Base-by-base conservation (phyloP, 169 alveolate species). In the Plasmodium fragile region DNA sequence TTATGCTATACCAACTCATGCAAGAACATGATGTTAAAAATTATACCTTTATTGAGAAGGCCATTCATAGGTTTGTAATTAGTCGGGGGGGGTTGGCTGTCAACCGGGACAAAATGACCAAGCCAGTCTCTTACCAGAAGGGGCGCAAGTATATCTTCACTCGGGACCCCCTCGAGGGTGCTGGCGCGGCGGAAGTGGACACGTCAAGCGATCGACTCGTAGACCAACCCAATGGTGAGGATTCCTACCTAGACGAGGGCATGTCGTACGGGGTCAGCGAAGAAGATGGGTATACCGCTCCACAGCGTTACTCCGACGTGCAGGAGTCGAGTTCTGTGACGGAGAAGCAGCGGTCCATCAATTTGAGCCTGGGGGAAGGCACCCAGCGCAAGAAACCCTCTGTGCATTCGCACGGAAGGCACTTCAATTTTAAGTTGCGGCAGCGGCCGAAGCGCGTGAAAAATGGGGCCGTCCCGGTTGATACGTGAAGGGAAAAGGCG, bases 1-100 rank as follows among this genome's bases (percentile, higher is more conserved):
- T 96, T 39, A 91, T 95, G 18, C 93, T 96, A 18, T 93, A 92
- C 82, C 90, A 96, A 75, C 34, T 96, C 8, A 92, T 95, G 81
- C 28, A 81, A 95, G 85, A 89, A 79, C 39, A 43, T 1, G 70
- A 89, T n/a, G 83, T 78, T 10, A 34, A 55, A 1, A 89, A 89
- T 89, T 78, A n/a, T 25, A 82, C 77, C 49, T 89, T 89, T 52
- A 89, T 89, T 59, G 94, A 89, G 28, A 89, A 89, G 70, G 94
- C 94, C 2, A 89, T 89, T n/a, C 69, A 78, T 22, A 36, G 81
- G 10, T 89, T 89, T 59, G 94, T 89, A 1, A 78, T 89, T 1
- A 78, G 77, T n/a, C 43, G 94, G 43, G 94, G 94, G 45, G 94
- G 94, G 3, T 39, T 89, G 30, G 94, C 41, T 52, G 43, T 18